A percentile compares a stretch with the other conserved stretches of the same genome.
Conservation (phyloP, 73 alveolate genomes). For the Blepharisma japonicum region DNA sequence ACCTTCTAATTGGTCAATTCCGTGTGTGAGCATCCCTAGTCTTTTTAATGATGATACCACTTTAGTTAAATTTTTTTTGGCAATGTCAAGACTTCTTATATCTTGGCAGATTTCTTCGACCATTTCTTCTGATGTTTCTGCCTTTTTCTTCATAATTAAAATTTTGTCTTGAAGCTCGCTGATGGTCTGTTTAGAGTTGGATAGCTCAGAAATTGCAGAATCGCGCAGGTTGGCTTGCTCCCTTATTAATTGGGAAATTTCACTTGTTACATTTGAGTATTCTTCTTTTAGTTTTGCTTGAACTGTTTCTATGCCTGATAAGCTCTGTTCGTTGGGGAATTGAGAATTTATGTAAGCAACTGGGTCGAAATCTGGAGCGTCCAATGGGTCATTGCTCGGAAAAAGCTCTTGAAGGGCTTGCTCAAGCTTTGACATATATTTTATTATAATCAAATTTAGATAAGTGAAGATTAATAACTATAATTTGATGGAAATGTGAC, state of each 20-base stretch:
- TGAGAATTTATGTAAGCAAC: constrained; percentile 48
- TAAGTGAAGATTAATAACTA: no score
- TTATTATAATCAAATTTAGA: no score
- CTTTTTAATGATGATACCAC: constrained; percentile 89
- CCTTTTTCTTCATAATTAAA: constrained; percentile 73
- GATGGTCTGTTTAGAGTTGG: constrained; percentile 35
- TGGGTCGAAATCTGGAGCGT: constrained; percentile 50
- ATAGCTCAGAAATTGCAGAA: constrained; percentile 39
- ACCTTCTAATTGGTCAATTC: constrained; percentile 84
- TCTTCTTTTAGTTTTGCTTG: constrained; percentile 40
- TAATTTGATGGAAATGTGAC: no score
- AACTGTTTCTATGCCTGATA: constrained; percentile 37
- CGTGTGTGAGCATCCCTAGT: constrained; percentile 84
- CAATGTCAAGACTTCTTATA: constrained; percentile 89
- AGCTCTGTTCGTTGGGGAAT: constrained; percentile 53
- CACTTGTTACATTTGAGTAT: constrained; percentile 28
- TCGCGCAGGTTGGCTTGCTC: constrained; percentile 50
- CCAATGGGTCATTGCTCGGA: constrained; percentile 39
- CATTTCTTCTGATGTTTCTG: constrained; percentile 87
- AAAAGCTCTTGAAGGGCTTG: constrained; percentile 19
- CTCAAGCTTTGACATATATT: constrained; percentile 14
- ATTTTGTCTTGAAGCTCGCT: constrained; percentile 39
- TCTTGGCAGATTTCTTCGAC: constrained; percentile 91
- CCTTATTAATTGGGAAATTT: constrained; percentile 37
- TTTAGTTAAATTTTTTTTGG: constrained; percentile 88